A percentile compares a stretch with the other conserved stretches of the same genome.
These are phyloP conservation scores for Clavispora vitiphila DNA, from an alignment of 805 yeast genomes.

Conservation along the genomic window DNA sequence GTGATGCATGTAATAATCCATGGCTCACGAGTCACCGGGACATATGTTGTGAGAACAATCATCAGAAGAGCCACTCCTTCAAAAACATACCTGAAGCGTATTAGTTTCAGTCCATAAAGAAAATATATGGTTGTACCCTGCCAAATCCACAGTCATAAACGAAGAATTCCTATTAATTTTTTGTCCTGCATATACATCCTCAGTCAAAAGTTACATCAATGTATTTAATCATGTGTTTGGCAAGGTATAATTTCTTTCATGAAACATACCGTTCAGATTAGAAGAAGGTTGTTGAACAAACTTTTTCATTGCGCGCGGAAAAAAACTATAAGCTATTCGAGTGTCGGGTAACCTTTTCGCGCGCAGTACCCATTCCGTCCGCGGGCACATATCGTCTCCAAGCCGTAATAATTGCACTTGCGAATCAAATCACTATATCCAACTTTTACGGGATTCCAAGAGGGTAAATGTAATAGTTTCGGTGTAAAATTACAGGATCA, in stretches of 20 bases:
- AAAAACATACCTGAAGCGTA: slow-evolving; percentile 6
- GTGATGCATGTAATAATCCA: slow-evolving; percentile 92
- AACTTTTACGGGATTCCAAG: no score
- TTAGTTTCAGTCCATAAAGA: background rate
- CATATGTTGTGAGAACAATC: slow-evolving; percentile 18
- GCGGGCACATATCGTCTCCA: background rate
- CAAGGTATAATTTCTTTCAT: background rate
- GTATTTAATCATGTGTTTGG: slow-evolving; percentile 2
- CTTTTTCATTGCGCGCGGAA: background rate
- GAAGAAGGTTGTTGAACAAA: background rate
- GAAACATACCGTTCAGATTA: slow-evolving; percentile 2
- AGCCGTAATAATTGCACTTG: background rate
- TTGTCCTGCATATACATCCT: slow-evolving; percentile 8
- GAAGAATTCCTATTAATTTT: slow-evolving; percentile 6
- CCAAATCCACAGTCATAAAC: slow-evolving; percentile 4
- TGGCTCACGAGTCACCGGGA: slow-evolving; percentile 69
- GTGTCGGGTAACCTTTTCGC: background rate
- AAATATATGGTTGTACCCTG: no score
- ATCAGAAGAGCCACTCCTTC: slow-evolving; percentile 8
- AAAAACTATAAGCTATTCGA: background rate
- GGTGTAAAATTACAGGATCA: no score
- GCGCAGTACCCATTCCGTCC: no score
- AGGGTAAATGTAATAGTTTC: no score
- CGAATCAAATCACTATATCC: no score
- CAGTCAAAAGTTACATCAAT: slow-evolving; percentile 4